Conservation (phyloP, 2,329 filamentous ascomycete species). For the Neoascochyta sp. region DNA sequence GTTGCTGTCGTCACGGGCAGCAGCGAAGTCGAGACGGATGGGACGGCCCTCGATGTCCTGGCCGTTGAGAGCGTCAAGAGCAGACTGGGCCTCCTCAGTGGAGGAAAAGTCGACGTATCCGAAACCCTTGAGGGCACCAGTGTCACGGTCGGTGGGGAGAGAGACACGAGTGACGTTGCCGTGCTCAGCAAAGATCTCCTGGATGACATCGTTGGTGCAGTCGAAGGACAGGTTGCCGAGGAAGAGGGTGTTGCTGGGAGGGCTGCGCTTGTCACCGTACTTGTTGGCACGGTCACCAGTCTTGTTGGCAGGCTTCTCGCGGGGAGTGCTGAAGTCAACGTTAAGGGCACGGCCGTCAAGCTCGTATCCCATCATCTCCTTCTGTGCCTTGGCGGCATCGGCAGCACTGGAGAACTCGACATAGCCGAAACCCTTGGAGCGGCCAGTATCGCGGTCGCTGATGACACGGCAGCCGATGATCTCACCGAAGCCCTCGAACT, state of each 20-base stretch:
- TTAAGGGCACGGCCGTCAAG: constrained; percentile 73
- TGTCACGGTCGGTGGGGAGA: constrained; percentile 83
- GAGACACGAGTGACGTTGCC: constrained; percentile 73
- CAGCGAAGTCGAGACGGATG: constrained; percentile 79
- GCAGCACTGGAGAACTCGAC: constrained; percentile 74
- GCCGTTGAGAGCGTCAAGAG: constrained; percentile 67
- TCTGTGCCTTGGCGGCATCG: constrained; percentile 67
- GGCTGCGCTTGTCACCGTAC: constrained; percentile 76
- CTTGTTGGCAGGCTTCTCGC: constrained; percentile 51
- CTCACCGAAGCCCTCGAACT: constrained; percentile 77
- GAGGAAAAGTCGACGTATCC: constrained; percentile 83
- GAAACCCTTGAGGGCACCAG: constrained; percentile 83
- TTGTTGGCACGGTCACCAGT: constrained; percentile 58
- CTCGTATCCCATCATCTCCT: constrained; percentile 69
- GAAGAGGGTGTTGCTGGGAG: constrained; percentile 82
- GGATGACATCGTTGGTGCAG: constrained; percentile 70
- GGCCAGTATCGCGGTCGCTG: constrained; percentile 73
- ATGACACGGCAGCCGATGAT: constrained; percentile 73
- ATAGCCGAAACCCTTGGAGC: constrained; percentile 90
- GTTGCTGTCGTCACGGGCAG: constrained; percentile 60
- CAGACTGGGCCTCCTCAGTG: constrained; percentile 76
- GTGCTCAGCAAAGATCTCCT: constrained; percentile 68
- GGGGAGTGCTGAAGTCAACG: constrained; percentile 72
- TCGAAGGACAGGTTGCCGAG: constrained; percentile 88
- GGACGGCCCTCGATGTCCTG: constrained; percentile 67